Evolutionary conservation across 2,329 filamentous ascomycete genomes (phyloP), one percentile per base, ranked within the genome.

Genomic region (Monosporascus cannonballus): DNA sequence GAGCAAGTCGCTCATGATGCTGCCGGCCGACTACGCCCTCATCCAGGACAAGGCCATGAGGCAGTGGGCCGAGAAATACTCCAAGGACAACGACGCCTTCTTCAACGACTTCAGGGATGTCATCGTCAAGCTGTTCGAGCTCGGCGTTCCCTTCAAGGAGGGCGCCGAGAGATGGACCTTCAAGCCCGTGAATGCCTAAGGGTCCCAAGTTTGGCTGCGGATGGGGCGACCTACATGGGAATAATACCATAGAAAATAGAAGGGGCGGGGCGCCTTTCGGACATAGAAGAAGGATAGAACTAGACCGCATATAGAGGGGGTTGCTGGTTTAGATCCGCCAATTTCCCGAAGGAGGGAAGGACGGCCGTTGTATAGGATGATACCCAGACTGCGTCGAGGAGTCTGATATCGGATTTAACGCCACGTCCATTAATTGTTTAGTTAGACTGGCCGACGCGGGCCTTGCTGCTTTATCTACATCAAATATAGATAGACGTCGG

Each of bases 1-100:
- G 76, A 83, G 78, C 67, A 92, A 96, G 82, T 80, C 80, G 42
- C 76, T 97, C 64, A 97, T 99, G 94, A 97, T 99, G 93, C 78
- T 99, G 71, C 94, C 94, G 50, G 88, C 90, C 59, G 93, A 99
- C 68, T 85, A 95, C 74, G 87, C 87, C 52, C 78, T 97, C 52
- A 75, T 96, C 67, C 83, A 92, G 76, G 93, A 97, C 76, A 93
- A 93, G 81, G 78, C 78, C 61, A 95, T 97, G 80, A 84, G 81
- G 74, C 76, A 82, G 67, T 85, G 82, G 65, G 89, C 93, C 30
- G 85, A 96, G 72, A 84, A 86, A 71, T 97, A 96, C 69, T 92
- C 93, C 66, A 90, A 90, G 78, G 90, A 96, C 74, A 90, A 89
- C 71, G 88, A 91, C 52, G 77, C 77, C 49, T 99, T 96, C 83